Conservation (phyloP, 805 yeast genomes). For the Saccharomycopsis fermentans region DNA sequence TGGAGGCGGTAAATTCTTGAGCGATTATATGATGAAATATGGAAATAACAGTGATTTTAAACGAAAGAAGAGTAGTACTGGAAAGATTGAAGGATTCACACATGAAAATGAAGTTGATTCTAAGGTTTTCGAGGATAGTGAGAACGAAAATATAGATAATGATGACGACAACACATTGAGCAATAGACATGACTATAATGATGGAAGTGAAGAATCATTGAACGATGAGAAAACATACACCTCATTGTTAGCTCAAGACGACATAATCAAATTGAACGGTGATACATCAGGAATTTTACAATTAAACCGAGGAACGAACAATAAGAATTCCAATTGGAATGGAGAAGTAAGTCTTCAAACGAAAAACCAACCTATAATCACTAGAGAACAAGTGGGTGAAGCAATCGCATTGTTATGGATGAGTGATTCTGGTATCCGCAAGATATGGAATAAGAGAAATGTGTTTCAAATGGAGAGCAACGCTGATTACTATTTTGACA, state of each 20-base stretch:
- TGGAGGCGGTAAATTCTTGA: slow-evolving; percentile 53
- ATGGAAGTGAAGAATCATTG: background rate
- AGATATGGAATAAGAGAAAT: slow-evolving; percentile 50
- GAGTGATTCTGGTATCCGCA: slow-evolving; percentile 54
- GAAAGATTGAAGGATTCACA: slow-evolving; percentile 30
- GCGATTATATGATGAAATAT: slow-evolving; percentile 55
- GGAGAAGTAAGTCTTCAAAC: slow-evolving; percentile 5
- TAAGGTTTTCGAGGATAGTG: slow-evolving; percentile 7
- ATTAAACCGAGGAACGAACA: background rate
- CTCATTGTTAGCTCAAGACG: background rate
- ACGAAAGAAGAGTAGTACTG: slow-evolving; percentile 46
- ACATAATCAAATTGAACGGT: background rate
- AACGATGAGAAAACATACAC: background rate
- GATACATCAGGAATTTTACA: background rate
- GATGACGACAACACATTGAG: slow-evolving; percentile 8
- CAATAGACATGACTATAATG: background rate
- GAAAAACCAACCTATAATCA: slow-evolving; percentile 13
- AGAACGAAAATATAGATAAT: slow-evolving; percentile 13
- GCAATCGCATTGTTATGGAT: slow-evolving; percentile 67
- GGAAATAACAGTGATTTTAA: slow-evolving; percentile 43
- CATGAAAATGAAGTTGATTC: slow-evolving; percentile 22
- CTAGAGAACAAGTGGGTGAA: slow-evolving; percentile 50
- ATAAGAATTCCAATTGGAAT: slow-evolving; percentile 4
- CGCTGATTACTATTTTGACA: slow-evolving; percentile 71
- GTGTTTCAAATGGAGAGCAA: slow-evolving; percentile 81